Percentiles rank a stretch among this genome's conserved stretches.
Evolutionary conservation across 768 basidiomycete species (phyloP).

Genomic region (Tulasnella sp.): DNA sequence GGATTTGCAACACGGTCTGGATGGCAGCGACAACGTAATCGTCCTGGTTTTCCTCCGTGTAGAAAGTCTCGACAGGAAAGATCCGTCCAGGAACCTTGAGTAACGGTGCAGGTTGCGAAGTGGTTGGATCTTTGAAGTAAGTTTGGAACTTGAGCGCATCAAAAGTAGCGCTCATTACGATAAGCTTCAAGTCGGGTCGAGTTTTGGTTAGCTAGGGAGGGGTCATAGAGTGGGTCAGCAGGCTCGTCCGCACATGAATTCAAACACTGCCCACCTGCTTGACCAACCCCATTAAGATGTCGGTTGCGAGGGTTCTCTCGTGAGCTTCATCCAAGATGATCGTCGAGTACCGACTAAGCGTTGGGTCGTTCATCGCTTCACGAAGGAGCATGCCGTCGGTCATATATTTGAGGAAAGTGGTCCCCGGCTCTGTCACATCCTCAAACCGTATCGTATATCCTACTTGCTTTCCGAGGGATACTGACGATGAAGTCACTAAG

Average conservation of each 20-base stretch:
- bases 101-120: constrained; percentile 21
- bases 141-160: constrained; percentile 26
- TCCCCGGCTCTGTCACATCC: constrained; percentile 23
- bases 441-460: constrained; percentile 38
- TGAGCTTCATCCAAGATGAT: constrained; percentile 38
- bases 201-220: constrained; percentile 24
- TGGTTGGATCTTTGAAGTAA: constrained; percentile 24
- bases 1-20: constrained; percentile 32
- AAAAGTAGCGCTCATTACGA: constrained; percentile 37
- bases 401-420: constrained; percentile 34
- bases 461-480: constrained; percentile 30
- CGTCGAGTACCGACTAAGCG: constrained; percentile 30
- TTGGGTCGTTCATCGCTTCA: constrained; percentile 25
- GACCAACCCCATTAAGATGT: constrained; percentile 34
- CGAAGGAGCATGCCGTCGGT: constrained; percentile 35
- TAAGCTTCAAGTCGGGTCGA: constrained; percentile 28
- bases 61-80: constrained; percentile 24
- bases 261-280: constrained; percentile 22
- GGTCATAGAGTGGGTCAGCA: not conserved
- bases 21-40: constrained; percentile 32
- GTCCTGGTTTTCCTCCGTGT: constrained; percentile 20
- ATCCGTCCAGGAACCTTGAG: constrained; percentile 32
- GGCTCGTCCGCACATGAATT: not conserved
- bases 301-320: constrained; percentile 35
- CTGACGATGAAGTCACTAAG: not conserved